Base-by-base conservation (phyloP, 768 basidiomycete genomes). In the Lepiota subincarnata region DNA sequence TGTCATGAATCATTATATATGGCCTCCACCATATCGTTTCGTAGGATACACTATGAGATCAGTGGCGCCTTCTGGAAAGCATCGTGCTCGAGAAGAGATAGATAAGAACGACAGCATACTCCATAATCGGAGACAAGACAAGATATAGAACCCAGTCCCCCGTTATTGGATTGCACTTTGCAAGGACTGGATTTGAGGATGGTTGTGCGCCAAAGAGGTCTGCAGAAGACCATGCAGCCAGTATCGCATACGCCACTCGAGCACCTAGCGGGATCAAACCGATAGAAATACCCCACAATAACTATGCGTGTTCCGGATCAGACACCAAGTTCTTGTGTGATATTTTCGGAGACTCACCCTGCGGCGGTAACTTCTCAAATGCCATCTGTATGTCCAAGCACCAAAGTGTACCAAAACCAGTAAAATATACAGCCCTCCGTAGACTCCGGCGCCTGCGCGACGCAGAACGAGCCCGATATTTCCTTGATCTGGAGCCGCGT, bases 191-290 rank as follows among this genome's bases (percentile, higher is more conserved):
- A 57, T 77, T 77, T 18, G 68, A 56, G 6, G 75, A 73, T 24
- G 62, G 66, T 43, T 66, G 40, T 24, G 55, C 43, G 49, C 74
- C 78, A 45, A 75, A 71, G 43, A 73, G 60, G 55, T 75, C 74
- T 11, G 74, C 70, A 13, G 84, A 69, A 18, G 83, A 82, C 70
- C 78, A 87, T 5, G 77, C 77, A 22, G 78, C 73, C 38, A 87
- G 72, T 34, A 87, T 66, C 40, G 76, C 72, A 60, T 87, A 87
- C n/a, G 73, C 70, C 53, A 77, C 73, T 50, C 78, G 75, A 31
- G 80, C 76, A 14, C 77, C 79, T 28, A 88, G 70, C 66, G 86
- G 80, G 4, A 84, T 84, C 12, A 87, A 68, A 7, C 81, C 82
- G 43, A 68, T 22, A 18, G 80, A 70, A 41, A 86, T 67, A 22